These are phyloP conservation scores for Vanrija pseudolonga DNA, from an alignment of 1,284 basidiomycete genomes.

Conservation along the genomic window DNA sequence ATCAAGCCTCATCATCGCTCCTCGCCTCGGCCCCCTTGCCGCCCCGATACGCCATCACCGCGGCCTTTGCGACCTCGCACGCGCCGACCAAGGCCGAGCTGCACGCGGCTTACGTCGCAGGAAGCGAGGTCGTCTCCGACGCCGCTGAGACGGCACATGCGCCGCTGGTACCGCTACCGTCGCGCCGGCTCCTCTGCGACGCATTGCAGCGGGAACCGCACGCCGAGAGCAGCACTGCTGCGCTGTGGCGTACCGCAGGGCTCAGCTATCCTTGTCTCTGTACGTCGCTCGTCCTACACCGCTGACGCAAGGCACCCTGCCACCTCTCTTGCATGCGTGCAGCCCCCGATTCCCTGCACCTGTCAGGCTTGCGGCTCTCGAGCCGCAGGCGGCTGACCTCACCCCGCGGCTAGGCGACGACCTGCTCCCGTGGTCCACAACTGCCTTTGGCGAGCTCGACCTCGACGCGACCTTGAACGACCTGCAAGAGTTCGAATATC, in stretches of 20 bases:
- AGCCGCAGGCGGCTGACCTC: background rate
- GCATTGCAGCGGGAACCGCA: background rate
- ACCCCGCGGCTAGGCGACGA: background rate
- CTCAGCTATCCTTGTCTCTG: constrained; percentile 27
- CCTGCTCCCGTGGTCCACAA: constrained; percentile 1
- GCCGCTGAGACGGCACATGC: background rate
- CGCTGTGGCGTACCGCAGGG: constrained; percentile 30
- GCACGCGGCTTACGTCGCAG: constrained; percentile 9
- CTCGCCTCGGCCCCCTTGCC: constrained; percentile 24
- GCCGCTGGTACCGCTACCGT: background rate
- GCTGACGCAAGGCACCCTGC: constrained; percentile 9
- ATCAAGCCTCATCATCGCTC: background rate
- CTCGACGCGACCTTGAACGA: background rate
- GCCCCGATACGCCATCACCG: constrained; percentile 11
- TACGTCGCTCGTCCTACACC: constrained; percentile 7
- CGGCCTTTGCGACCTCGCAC: constrained; percentile 12
- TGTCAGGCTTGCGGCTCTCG: background rate
- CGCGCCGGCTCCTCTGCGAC: constrained; percentile 3
- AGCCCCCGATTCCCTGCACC: background rate
- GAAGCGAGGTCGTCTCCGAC: constrained; percentile 24
- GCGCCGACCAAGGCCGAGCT: background rate
- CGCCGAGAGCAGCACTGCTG: background rate
- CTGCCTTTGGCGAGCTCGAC: background rate
- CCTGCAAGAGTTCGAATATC: background rate
- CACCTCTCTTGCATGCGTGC: background rate